Base-by-base conservation (phyloP, 192 early-diverging fungal species). In the Umbelopsis ramanniana region DNA sequence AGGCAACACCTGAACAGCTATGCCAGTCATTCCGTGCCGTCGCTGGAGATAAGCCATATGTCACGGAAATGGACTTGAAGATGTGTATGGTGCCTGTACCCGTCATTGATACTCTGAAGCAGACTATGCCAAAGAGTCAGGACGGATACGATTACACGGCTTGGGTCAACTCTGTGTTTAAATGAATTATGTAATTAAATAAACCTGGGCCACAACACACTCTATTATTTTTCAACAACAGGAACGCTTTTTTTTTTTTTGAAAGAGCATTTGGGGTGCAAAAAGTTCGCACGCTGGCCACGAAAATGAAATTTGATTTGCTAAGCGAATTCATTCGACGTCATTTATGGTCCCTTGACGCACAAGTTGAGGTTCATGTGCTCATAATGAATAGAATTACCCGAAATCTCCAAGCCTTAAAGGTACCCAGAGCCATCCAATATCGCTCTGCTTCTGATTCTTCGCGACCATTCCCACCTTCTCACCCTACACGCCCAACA, bases 1-100 rank as follows among this genome's bases (percentile, higher is more conserved):
- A 95, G 71, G 90, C 93, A 6, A 93, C 90, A 43, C 90, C 92
- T 8, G 93, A 97, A 50, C 94, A 97, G 82, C 83, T 97, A 21
- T 83, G 85, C 35, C 88, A 91, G 48, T 92, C 96, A 21, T 98
- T 98, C 90, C 84, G 88, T 52, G 88, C 92, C 33, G 86, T 98
- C 48, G 94, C 96, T 4, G 86, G 79, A 19, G 95, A 94, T 69
- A 96, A 96, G 78, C 88, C 89, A 5, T 94, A 90, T 76, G 89
- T 98, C 19, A 98, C 94, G 6, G 92, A 94, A 71, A 73, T 87
- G 21, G 96, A 98, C 75, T 74, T 98, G 66, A 88, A 87, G 69
- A 85, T 90, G 68, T 94, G 92, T 14, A 89, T 92, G 60, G 75
- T 98, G n/a, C 85, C 93, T 23, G 82, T 81, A 0, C 72, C 82